These are phyloP conservation scores for Vigna hirtella DNA, from an alignment of 306 rosid species.

Conservation along the genomic window DNA sequence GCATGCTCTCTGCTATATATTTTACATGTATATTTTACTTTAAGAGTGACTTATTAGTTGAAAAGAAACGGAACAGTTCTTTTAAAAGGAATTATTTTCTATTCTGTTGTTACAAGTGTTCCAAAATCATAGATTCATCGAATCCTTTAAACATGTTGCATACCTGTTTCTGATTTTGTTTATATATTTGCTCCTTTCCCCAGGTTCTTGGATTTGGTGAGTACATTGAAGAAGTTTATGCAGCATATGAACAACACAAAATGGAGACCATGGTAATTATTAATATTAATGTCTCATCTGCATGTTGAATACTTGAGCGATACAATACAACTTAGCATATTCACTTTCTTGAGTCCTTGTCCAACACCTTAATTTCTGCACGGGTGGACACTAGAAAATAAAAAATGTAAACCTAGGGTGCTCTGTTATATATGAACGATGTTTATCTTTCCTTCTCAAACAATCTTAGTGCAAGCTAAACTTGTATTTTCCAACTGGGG, in stretches of 20 bases:
- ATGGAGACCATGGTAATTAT: slow-evolving; percentile 79
- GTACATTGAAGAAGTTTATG: slow-evolving; percentile 86
- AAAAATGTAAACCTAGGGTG: slow-evolving; percentile 27
- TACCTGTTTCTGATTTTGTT: slow-evolving; percentile 13
- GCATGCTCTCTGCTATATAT: background rate
- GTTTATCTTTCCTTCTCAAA: background rate
- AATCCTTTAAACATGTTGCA: background rate
- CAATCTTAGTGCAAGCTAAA: slow-evolving; percentile 31
- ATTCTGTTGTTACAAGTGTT: background rate
- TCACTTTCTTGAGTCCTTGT: slow-evolving; percentile 12
- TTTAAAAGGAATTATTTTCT: slow-evolving; percentile 8
- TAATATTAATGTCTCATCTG: slow-evolving; percentile 9
- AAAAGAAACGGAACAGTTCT: background rate
- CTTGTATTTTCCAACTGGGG: slow-evolving; percentile 27
- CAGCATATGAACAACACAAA: slow-evolving; percentile 93
- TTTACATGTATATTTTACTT: background rate
- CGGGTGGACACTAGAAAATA: background rate
- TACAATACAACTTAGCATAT: slow-evolving; percentile 17
- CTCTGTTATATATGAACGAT: slow-evolving; percentile 29
- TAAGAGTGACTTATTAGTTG: background rate
- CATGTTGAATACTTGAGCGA: slow-evolving; percentile 36
- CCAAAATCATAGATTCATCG: background rate
- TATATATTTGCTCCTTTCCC: slow-evolving; percentile 39
- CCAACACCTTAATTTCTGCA: background rate
- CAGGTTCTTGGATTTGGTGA: slow-evolving; percentile 95